Base-by-base conservation (phyloP, 805 yeast species). In the Maudiozyma serrabonitensis region DNA sequence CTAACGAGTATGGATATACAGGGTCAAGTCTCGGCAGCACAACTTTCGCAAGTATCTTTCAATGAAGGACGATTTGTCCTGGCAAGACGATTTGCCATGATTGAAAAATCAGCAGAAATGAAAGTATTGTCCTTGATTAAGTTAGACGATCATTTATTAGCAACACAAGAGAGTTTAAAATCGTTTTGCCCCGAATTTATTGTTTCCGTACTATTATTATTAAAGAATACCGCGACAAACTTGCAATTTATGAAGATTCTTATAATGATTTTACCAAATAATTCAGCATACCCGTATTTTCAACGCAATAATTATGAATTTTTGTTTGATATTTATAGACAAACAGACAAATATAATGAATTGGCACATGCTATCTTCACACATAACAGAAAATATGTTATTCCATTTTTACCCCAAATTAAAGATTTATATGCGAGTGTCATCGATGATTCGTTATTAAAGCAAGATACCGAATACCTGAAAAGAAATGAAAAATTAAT, bases 31-130 rank as follows among this genome's bases (percentile, higher is more conserved):
- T 58, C 60, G 3, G 54, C 63, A 58, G 54, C 60, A 3, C 46
- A 48, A 38, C 50, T 65, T 45, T 58, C 66, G 2, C 50, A 58
- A 23, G 46, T 52, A 25, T 66, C 68, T 8, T 62, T 54, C 46
- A 41, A 52, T 2, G 97, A 91, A 64, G 98, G 98, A 1, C 72
- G 98, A 26, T 63, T 75, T 11, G 71, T 74, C 23, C 67, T 93
- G 21, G 83, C 96, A 37, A 78, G 82, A 48, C 69, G 75, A 42
- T 64, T 93, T n/a, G 72, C 86, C 12, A 75, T 80, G 45, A 66
- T 80, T 51, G 98, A 93, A 60, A 82, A 57, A 1, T 58, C 69
- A 13, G 75, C 84, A 0, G 69, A 73, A 6, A 74, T 77, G 50
- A 85, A 84, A 53, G 76, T 88, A 1, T 76, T 80, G 11, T 70